Evolutionary conservation across 768 basidiomycete species (phyloP).

Genomic region (Boletales sp.): DNA sequence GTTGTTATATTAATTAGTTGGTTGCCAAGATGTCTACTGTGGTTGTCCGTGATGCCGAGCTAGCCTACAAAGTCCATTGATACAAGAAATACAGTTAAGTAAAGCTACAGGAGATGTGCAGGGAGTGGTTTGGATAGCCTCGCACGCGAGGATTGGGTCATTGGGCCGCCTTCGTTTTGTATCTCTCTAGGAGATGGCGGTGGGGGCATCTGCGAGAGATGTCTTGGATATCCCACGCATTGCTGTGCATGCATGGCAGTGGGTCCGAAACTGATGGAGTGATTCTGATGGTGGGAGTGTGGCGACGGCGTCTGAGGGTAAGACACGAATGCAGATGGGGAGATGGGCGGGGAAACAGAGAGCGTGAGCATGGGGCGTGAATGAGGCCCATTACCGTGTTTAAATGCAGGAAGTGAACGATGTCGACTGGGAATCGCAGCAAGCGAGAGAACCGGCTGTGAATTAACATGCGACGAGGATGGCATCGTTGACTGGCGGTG

Average conservation of each 20-base stretch:
- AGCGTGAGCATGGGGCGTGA: neutral
- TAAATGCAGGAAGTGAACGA: slow-evolving; percentile 21
- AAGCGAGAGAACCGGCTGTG: neutral
- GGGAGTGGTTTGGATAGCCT: slow-evolving; percentile 20
- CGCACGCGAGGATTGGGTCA: slow-evolving; percentile 1
- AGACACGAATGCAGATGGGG: neutral
- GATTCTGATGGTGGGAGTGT: neutral
- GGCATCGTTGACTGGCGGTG: slow-evolving; percentile 13
- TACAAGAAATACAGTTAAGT: slow-evolving; percentile 1
- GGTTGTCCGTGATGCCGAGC: neutral
- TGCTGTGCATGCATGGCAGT: neutral
- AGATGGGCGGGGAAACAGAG: slow-evolving; percentile 1
- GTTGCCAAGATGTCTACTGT: neutral
- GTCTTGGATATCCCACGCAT: slow-evolving; percentile 4
- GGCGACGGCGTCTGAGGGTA: slow-evolving; percentile 11
- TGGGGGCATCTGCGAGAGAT: slow-evolving; percentile 18
- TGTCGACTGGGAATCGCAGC: slow-evolving; percentile 12
- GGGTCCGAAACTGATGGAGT: neutral
- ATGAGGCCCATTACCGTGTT: slow-evolving; percentile 2
- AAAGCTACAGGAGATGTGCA: slow-evolving; percentile 17
- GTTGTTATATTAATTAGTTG: neutral
- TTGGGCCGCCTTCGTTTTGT: neutral
- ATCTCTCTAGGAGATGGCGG: slow-evolving; percentile 11
- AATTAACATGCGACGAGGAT: neutral
- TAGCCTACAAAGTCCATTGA: neutral